Evolutionary conservation across 495 filamentous ascomycete species (phyloP).

Genomic region (Astrothelium subdiscretum): DNA sequence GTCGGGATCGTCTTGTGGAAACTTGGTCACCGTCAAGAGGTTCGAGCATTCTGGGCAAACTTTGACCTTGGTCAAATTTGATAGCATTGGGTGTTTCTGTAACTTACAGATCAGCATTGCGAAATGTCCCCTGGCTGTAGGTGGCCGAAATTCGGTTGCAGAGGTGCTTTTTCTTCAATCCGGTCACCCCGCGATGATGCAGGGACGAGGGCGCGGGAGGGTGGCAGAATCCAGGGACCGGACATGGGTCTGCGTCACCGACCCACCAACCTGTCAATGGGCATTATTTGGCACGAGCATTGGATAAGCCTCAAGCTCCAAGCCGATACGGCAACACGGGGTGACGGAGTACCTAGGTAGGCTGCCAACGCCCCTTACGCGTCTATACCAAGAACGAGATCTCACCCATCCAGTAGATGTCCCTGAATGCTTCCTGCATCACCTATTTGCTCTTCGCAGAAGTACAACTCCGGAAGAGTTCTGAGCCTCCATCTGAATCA

Average conservation of each 20-base stretch:
- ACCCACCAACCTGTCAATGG: not conserved
- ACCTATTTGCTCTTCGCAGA: no score
- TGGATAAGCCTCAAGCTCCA: not conserved
- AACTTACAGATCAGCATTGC: conserved; percentile 59
- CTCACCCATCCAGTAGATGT: not conserved
- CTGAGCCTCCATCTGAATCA: no score
- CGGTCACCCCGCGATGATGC: not conserved
- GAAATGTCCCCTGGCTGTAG: not conserved
- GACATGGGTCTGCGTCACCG: not conserved
- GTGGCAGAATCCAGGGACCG: not conserved
- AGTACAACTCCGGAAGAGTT: no score
- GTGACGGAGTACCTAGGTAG: no score
- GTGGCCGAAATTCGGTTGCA: not conserved
- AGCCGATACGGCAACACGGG: no score
- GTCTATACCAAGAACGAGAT: not conserved
- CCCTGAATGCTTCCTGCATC: not conserved
- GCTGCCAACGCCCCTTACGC: not conserved
- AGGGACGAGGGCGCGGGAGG: not conserved
- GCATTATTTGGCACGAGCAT: not conserved
- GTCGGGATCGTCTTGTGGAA: conserved; percentile 25
- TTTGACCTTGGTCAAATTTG: conserved; percentile 25
- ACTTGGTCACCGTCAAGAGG: conserved; percentile 60
- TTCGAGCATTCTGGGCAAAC: conserved; percentile 93
- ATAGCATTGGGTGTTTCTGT: not conserved
- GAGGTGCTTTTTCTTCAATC: not conserved